Evolutionary conservation across 495 filamentous ascomycete species (phyloP).

Genomic region (Penicillium egyptiacum): DNA sequence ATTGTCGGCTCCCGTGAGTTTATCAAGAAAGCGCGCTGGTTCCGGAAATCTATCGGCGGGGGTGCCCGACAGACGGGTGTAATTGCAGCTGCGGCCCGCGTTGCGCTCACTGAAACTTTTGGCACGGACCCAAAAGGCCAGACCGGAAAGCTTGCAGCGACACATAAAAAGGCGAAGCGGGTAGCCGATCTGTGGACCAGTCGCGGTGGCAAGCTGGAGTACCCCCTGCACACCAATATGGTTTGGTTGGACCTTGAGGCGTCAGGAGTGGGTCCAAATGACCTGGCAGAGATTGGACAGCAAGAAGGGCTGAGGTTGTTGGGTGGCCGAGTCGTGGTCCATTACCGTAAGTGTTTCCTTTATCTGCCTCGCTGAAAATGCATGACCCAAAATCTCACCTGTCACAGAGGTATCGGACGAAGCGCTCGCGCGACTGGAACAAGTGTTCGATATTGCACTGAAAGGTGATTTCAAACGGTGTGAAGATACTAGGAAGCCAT

Average conservation of each 20-base stretch:
- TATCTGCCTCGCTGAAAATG: background rate
- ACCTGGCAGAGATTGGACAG: constrained; percentile 41
- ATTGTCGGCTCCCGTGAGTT: constrained; percentile 65
- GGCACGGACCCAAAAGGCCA: constrained; percentile 57
- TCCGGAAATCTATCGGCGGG: constrained; percentile 83
- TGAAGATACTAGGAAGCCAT: constrained; percentile 39
- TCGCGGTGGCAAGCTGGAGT: constrained; percentile 48
- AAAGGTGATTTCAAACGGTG: constrained; percentile 40
- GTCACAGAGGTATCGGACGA: constrained; percentile 48
- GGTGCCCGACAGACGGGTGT: constrained; percentile 70
- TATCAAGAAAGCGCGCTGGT: constrained; percentile 72
- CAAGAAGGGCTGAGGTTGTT: constrained; percentile 41
- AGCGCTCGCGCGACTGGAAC: constrained; percentile 39
- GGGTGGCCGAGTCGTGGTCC: constrained; percentile 44
- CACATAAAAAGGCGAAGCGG: constrained; percentile 63
- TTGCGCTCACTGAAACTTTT: constrained; percentile 60
- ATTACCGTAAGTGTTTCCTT: constrained; percentile 44
- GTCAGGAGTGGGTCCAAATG: constrained; percentile 44
- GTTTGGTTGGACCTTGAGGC: constrained; percentile 79
- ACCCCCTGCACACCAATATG: constrained; percentile 79
- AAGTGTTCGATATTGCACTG: constrained; percentile 43
- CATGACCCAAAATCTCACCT: constrained; percentile 27
- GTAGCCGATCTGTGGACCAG: constrained; percentile 64
- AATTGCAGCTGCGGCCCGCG: constrained; percentile 47
- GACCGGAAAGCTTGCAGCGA: constrained; percentile 60